Percentiles rank a stretch among this genome's conserved stretches.
phyloP scores from a whole-genome alignment of 1,284 basidiomycete species.

The Somion occarium region DNA sequence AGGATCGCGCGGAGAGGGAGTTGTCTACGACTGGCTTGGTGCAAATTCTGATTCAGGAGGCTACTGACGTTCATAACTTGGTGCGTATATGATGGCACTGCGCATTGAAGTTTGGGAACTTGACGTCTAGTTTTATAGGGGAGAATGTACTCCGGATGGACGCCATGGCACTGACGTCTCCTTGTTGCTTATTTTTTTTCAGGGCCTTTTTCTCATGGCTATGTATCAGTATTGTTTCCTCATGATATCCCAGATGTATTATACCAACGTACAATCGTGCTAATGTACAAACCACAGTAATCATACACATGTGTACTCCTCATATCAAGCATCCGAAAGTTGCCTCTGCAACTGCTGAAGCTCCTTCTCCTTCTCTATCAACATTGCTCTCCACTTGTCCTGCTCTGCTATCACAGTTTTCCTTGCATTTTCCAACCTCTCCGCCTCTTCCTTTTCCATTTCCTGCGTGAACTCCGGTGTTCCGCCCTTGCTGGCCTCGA shows the following conservation, averaged over 20 bases:
- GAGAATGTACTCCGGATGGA: slow-evolving; percentile 86
- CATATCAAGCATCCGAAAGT: slow-evolving; percentile 24
- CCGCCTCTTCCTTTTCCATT: slow-evolving; percentile 86
- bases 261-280: background rate
- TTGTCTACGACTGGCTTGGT: slow-evolving; percentile 84
- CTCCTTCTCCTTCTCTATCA: slow-evolving; percentile 76
- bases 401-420: slow-evolving; percentile 65
- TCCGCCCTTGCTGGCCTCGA: slow-evolving; percentile 62
- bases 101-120: slow-evolving; percentile 41
- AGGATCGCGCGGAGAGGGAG: slow-evolving; percentile 56
- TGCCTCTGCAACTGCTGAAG: slow-evolving; percentile 55
- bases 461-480: slow-evolving; percentile 75
- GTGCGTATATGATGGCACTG: slow-evolving; percentile 40
- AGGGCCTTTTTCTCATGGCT: slow-evolving; percentile 1
- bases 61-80: slow-evolving; percentile 70
- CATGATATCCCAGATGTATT: background rate
- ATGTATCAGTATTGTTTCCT: slow-evolving; percentile 1
- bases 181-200: slow-evolving; percentile 14
- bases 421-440: slow-evolving; percentile 74
- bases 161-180: slow-evolving; percentile 62
- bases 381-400: slow-evolving; percentile 48
- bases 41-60: slow-evolving; percentile 86
- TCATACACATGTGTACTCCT: background rate
- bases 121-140: slow-evolving; percentile 33
- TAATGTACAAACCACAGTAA: background rate